A percentile compares a stretch with the other conserved stretches of the same genome.
Evolutionary conservation across 1,284 basidiomycete species (phyloP).

Genomic region (Wallemia hederae): DNA sequence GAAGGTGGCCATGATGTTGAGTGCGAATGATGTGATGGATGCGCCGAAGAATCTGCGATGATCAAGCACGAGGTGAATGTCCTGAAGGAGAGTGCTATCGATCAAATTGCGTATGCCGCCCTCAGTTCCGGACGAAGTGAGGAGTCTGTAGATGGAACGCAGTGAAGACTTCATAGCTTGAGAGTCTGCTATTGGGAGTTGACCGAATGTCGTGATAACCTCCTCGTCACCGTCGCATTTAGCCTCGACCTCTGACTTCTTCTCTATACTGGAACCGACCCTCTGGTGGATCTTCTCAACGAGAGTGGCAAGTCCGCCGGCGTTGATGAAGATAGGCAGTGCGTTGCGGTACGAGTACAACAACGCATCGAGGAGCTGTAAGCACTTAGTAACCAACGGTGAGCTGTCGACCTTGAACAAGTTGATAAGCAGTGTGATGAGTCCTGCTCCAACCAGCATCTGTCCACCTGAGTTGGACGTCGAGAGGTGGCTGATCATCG

Average conservation of each 20-base stretch:
- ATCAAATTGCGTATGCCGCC: constrained; percentile 85
- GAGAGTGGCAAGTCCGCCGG: constrained; percentile 54
- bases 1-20: constrained; percentile 93
- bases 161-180: constrained; percentile 57
- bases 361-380: constrained; percentile 58
- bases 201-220: constrained; percentile 9
- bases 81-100: constrained; percentile 60
- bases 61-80: constrained; percentile 65
- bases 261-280: constrained; percentile 1
- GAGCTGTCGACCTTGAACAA: constrained; percentile 46
- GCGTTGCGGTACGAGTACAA: constrained; percentile 68
- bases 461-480: constrained; percentile 57
- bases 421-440: constrained; percentile 66
- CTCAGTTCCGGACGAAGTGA: constrained; percentile 74
- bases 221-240: constrained; percentile 23
- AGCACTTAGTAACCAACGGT: constrained; percentile 22
- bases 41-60: constrained; percentile 58
- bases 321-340: constrained; percentile 59
- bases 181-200: constrained; percentile 15
- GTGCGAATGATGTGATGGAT: constrained; percentile 39
- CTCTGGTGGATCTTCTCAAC: constrained; percentile 42
- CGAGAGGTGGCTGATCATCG: constrained; percentile 63
- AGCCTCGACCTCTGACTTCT: constrained; percentile 29
- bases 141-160: constrained; percentile 80
- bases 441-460: constrained; percentile 88